These are phyloP conservation scores for Protomyces arabidopsidicola DNA, from an alignment of 1,139 yeast species.

Conservation along the genomic window DNA sequence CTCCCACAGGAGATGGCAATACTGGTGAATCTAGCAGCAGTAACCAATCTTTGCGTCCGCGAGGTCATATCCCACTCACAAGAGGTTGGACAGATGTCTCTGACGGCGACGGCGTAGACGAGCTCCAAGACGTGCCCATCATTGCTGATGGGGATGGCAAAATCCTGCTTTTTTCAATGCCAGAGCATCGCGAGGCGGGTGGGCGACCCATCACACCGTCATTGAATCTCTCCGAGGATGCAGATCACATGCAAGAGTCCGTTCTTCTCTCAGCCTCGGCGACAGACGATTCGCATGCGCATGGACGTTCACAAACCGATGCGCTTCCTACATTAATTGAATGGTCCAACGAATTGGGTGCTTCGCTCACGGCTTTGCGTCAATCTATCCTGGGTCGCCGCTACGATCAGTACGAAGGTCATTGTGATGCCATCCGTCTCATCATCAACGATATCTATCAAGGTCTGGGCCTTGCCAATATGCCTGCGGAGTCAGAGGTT, in stretches of 20 bases:
- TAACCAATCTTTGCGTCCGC: background rate
- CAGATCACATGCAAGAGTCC: background rate
- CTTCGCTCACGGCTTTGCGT: background rate
- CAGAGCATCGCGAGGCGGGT: background rate
- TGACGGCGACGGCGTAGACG: background rate
- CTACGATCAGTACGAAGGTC: background rate
- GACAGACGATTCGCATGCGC: background rate
- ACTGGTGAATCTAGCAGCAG: background rate
- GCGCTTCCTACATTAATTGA: background rate
- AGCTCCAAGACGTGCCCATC: background rate
- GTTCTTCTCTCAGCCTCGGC: background rate
- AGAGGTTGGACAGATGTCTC: conserved; percentile 10
- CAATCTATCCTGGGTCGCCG: background rate
- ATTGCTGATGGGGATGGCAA: conserved; percentile 6
- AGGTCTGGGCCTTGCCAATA: background rate
- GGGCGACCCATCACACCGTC: background rate
- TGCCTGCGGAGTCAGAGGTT: background rate
- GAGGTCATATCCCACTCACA: background rate
- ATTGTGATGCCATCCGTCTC: background rate
- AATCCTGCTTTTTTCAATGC: conserved; percentile 16
- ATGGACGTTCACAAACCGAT: background rate
- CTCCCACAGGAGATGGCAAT: background rate
- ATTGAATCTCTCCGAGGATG: background rate
- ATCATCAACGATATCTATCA: background rate
- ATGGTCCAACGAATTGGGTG: background rate